These are phyloP conservation scores for Sabuloglossum arenarium DNA, from an alignment of 495 filamentous ascomycete species.

Conservation along the genomic window DNA sequence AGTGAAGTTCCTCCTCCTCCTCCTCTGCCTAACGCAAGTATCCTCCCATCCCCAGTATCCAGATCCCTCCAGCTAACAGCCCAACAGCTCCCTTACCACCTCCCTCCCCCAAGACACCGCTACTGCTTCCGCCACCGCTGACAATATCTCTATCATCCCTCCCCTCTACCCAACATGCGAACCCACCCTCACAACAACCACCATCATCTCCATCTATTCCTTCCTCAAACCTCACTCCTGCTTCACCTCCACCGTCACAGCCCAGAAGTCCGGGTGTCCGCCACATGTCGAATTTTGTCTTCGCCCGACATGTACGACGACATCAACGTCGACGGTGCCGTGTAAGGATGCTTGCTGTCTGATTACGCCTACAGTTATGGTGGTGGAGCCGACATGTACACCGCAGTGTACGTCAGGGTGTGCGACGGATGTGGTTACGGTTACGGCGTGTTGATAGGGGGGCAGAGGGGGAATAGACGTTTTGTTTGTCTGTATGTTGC, in stretches of 20 bases:
- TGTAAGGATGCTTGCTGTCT: background rate
- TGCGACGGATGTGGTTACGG: too few relatives aligned
- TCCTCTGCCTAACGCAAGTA: background rate
- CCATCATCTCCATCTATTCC: background rate
- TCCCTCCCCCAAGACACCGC: background rate
- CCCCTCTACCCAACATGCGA: background rate
- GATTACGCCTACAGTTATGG: background rate
- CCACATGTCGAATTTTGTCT: background rate
- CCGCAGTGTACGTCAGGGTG: too few relatives aligned
- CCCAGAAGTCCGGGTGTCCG: background rate
- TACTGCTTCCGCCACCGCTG: too few relatives aligned
- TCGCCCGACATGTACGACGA: background rate
- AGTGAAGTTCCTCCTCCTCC: background rate
- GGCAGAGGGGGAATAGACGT: too few relatives aligned
- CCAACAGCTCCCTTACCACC: background rate
- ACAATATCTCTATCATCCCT: background rate
- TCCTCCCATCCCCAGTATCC: background rate
- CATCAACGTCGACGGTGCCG: background rate
- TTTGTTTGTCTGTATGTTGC: too few relatives aligned
- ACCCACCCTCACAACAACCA: background rate
- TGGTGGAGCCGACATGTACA: too few relatives aligned
- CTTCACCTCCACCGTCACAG: background rate
- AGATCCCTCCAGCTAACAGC: background rate
- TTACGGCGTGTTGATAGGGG: too few relatives aligned
- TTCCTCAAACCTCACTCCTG: background rate